These are phyloP conservation scores for Penicillium occitanis DNA, from an alignment of 2,329 filamentous ascomycete species.

Conservation along the genomic window DNA sequence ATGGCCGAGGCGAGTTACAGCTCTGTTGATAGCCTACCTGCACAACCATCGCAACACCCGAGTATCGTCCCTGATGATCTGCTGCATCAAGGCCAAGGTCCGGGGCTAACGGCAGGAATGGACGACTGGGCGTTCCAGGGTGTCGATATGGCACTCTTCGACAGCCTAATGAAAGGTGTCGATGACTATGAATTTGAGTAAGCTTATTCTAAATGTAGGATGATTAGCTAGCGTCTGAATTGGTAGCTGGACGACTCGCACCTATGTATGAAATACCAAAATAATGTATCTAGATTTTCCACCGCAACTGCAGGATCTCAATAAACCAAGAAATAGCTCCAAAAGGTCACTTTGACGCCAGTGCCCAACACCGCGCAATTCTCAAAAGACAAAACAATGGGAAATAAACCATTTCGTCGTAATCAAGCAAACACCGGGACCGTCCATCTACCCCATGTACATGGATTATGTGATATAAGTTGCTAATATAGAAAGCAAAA, in stretches of 20 bases:
- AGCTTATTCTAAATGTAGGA: neutral
- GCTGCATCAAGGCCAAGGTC: neutral
- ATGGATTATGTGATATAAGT: conserved; percentile 5
- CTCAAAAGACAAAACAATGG: neutral
- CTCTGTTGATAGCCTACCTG: neutral
- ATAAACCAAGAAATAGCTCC: neutral
- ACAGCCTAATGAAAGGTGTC: conserved; percentile 3
- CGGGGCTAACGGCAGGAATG: neutral
- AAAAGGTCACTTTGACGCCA: neutral
- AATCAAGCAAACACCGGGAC: conserved; percentile 1
- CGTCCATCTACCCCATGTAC: conserved; percentile 6
- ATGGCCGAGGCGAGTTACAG: neutral
- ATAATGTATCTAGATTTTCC: neutral
- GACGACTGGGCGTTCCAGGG: conserved; percentile 12
- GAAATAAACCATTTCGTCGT: conserved; percentile 5
- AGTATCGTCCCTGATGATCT: neutral
- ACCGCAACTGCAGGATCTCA: neutral
- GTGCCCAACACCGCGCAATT: conserved; percentile 3
- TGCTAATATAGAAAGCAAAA: conserved; percentile 18
- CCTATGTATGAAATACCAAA: neutral
- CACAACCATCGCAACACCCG: neutral
- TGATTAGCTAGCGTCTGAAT: neutral
- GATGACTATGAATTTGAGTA: neutral
- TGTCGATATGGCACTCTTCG: conserved; percentile 6
- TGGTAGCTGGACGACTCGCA: neutral